phyloP scores from a whole-genome alignment of 768 basidiomycete species.

The Agaricus subrufescens region DNA sequence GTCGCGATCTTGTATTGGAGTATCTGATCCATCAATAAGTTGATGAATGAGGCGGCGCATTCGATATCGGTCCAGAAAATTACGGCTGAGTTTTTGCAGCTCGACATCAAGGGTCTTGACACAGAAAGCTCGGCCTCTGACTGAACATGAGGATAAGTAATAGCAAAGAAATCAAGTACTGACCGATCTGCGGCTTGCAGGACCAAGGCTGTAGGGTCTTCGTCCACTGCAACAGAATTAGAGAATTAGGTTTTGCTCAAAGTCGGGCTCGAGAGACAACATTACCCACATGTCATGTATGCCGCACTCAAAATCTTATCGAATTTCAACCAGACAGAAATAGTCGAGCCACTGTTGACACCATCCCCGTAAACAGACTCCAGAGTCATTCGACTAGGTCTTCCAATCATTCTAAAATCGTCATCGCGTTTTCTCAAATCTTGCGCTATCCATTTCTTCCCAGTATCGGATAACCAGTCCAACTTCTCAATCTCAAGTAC shows the following conservation, averaged over 20 bases:
- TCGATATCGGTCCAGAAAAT: conserved; percentile 50
- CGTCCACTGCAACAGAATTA: conserved; percentile 8
- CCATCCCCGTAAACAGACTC: conserved; percentile 27
- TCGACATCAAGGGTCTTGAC: conserved; percentile 41
- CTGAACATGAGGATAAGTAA: background rate
- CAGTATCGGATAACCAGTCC: conserved; percentile 46
- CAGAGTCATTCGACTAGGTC: conserved; percentile 27
- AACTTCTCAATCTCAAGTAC: conserved; percentile 40
- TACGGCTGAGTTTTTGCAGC: conserved; percentile 36
- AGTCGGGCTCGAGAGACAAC: background rate
- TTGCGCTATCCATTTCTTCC: conserved; percentile 31
- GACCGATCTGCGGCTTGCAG: conserved; percentile 16
- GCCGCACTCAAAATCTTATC: conserved; percentile 32
- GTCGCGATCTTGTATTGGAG: conserved; percentile 32
- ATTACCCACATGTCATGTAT: conserved; percentile 34
- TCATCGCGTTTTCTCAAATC: conserved; percentile 40
- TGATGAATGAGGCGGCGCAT: conserved; percentile 41
- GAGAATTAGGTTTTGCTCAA: background rate
- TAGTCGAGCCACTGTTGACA: conserved; percentile 14
- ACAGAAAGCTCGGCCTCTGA: conserved; percentile 38
- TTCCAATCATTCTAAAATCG: conserved; percentile 20
- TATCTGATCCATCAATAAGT: conserved; percentile 32
- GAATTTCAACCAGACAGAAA: conserved; percentile 41
- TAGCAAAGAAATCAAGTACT: conserved; percentile 3
- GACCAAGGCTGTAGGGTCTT: conserved; percentile 7